phyloP scores from a whole-genome alignment of 176 grass and related monocot species.

The Rhynchospora pubera region DNA sequence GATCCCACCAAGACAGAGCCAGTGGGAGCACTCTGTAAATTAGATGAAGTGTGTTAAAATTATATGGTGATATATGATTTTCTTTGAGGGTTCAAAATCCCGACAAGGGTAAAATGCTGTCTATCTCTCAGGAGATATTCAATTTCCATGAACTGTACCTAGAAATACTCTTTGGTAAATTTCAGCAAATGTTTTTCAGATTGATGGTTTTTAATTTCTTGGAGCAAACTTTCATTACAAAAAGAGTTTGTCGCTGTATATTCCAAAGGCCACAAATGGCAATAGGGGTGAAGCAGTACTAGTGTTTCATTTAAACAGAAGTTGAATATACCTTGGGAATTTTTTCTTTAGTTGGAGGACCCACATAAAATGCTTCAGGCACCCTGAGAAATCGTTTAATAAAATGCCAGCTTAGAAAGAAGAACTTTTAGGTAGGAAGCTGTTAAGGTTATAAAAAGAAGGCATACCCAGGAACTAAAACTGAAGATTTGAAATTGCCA shows the following conservation, averaged over 20 bases:
- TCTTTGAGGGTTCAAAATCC: not conserved
- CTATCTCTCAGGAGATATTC: not conserved
- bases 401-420: not conserved
- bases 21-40: constrained; percentile 61
- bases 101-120: not conserved
- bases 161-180: not conserved
- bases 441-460: constrained; percentile 18
- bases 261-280: not conserved
- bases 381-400: constrained; percentile 37
- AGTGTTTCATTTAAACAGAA: not conserved
- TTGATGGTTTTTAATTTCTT: not conserved
- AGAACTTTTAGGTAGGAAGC: not conserved
- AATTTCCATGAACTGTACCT: not conserved
- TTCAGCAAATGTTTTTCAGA: not conserved
- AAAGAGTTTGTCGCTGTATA: not conserved
- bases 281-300: not conserved
- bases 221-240: not conserved
- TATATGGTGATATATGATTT: not conserved
- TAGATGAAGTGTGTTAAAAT: not conserved
- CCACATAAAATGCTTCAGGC: constrained; percentile 89
- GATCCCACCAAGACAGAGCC: constrained; percentile 75
- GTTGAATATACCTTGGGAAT: constrained; percentile 57
- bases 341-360: constrained; percentile 66
- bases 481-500: constrained; percentile 61
- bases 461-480: constrained; percentile 82